Evolutionary conservation across 2,329 filamentous ascomycete genomes (phyloP).

Genomic region (Davidsoniella virescens): DNA sequence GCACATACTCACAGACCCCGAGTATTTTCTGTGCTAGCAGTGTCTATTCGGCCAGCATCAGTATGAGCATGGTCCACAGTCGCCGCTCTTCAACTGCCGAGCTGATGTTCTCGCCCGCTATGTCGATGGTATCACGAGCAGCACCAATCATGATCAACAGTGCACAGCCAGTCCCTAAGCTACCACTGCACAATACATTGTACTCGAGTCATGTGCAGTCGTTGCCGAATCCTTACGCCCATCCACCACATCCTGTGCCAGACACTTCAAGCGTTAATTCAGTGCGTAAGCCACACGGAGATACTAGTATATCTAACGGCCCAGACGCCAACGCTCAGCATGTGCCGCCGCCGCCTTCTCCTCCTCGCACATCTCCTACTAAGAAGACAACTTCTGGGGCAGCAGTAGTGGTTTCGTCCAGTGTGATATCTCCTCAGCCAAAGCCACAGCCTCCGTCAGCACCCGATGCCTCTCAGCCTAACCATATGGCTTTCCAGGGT

Average conservation of each 20-base stretch:
- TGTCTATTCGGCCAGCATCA: constrained; percentile 69
- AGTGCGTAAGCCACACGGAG: too few relatives aligned
- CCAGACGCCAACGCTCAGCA: too few relatives aligned
- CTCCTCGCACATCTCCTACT: background rate
- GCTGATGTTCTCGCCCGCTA: constrained; percentile 60
- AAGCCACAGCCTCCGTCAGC: constrained; percentile 43
- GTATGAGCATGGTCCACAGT: constrained; percentile 75
- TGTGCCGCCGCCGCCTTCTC: background rate
- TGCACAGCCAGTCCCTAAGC: constrained; percentile 59
- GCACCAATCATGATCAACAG: constrained; percentile 40
- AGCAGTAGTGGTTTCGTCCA: constrained; percentile 2
- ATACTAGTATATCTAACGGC: too few relatives aligned
- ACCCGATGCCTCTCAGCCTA: background rate
- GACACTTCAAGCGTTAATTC: too few relatives aligned
- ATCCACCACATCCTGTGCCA: background rate
- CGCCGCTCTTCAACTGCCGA: constrained; percentile 65
- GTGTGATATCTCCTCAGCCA: background rate
- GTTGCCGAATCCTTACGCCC: background rate
- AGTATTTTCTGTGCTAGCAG: constrained; percentile 65
- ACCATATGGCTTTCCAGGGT: background rate
- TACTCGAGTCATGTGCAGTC: background rate
- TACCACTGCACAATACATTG: constrained; percentile 40
- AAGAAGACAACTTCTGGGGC: constrained; percentile 2
- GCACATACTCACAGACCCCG: constrained; percentile 59
- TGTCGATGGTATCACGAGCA: constrained; percentile 57